Conservation (phyloP, 192 early-diverging fungal genomes). For the Backusella circina region DNA sequence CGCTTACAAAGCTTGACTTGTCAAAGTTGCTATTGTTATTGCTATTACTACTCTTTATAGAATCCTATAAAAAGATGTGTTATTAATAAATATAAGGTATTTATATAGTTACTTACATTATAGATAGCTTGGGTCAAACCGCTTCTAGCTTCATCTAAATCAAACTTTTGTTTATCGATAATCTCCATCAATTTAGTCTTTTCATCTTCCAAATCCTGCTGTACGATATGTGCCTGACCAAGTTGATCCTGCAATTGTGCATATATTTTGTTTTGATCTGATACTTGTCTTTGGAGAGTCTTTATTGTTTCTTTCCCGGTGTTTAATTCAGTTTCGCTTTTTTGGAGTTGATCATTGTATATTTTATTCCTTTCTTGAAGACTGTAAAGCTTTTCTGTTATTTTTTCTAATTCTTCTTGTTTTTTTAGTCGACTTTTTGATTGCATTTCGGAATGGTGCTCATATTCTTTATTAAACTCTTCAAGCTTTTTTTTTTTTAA, state of each 20-base stretch:
- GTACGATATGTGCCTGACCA: slow-evolving; percentile 12
- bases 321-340: background rate
- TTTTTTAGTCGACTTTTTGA: background rate
- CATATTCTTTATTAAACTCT: background rate
- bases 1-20: background rate
- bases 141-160: slow-evolving; percentile 34
- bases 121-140: background rate
- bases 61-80: too few species aligned
- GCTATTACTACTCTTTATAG: background rate
- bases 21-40: background rate
- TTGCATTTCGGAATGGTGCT: background rate
- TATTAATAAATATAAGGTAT: background rate
- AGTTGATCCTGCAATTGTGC: slow-evolving; percentile 3
- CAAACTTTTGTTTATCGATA: slow-evolving; percentile 34
- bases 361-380: background rate
- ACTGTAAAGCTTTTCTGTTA: background rate
- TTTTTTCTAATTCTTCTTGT: background rate
- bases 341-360: background rate
- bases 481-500: background rate
- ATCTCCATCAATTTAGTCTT: slow-evolving; percentile 27
- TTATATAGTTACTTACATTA: background rate
- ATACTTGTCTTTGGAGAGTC: background rate
- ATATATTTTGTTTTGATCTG: background rate
- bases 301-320: background rate
- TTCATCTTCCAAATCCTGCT: slow-evolving; percentile 24